Evolutionary conservation across 768 basidiomycete species (phyloP).

Genomic region (Plicaturopsis crispa): DNA sequence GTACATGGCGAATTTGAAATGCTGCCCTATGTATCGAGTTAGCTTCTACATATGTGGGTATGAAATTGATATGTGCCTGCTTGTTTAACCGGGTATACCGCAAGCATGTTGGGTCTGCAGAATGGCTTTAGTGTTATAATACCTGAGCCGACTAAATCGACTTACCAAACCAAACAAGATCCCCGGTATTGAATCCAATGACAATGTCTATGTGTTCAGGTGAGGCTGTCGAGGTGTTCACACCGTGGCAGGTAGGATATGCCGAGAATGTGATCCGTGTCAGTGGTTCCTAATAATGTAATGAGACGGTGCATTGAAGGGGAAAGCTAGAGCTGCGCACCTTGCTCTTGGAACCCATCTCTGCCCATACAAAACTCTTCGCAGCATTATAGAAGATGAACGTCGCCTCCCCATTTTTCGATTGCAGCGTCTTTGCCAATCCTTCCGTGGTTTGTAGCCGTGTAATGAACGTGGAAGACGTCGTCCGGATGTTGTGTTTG

Average conservation of each 20-base stretch:
- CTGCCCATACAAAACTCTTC: constrained; percentile 82
- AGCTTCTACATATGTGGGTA: not conserved
- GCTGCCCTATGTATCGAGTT: constrained; percentile 43
- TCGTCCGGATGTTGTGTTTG: constrained; percentile 88
- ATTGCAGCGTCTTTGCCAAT: constrained; percentile 57
- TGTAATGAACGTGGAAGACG: constrained; percentile 88
- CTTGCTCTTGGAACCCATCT: constrained; percentile 79
- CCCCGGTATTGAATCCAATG: constrained; percentile 92
- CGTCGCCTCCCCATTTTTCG: constrained; percentile 78
- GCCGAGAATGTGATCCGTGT: constrained; percentile 80
- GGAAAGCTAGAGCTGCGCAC: constrained; percentile 30
- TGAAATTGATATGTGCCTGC: constrained; percentile 37
- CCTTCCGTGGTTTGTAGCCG: constrained; percentile 80
- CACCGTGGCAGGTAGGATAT: constrained; percentile 86
- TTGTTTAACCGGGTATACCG: constrained; percentile 88
- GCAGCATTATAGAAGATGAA: constrained; percentile 86
- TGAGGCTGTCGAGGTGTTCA: constrained; percentile 72
- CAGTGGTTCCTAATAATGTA: constrained; percentile 86
- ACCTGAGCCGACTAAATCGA: constrained; percentile 3
- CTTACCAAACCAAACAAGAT: constrained; percentile 90
- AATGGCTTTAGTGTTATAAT: constrained; percentile 4
- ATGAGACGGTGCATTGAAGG: no score
- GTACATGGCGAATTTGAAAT: constrained; percentile 80
- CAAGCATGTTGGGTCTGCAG: constrained; percentile 66
- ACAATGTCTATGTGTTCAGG: constrained; percentile 79